A percentile compares a stretch with the other conserved stretches of the same genome.
Conservation (phyloP, 169 alveolate genomes). For the Plasmodium knowlesi region DNA sequence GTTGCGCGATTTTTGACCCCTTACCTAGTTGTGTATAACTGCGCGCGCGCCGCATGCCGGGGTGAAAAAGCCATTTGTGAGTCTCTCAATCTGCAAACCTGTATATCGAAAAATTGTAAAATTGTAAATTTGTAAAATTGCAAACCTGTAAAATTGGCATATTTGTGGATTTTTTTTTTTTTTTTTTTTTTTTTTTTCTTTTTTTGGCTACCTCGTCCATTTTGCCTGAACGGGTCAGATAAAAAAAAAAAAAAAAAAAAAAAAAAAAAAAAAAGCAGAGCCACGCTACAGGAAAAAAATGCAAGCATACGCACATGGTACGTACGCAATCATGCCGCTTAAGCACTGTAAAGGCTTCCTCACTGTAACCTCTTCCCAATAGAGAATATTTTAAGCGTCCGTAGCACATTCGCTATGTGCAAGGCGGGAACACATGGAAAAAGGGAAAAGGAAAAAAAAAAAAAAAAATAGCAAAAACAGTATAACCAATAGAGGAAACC, state of each 20-base stretch:
- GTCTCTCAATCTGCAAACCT: not conserved
- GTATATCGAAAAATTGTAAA: not conserved
- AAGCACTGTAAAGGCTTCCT: not conserved
- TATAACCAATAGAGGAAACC: not conserved
- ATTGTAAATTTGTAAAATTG: not conserved
- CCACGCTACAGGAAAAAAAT: not conserved
- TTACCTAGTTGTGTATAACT: not conserved
- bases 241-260: no score
- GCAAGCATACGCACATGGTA: not conserved
- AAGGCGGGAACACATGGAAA: not conserved
- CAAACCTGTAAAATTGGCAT: not conserved
- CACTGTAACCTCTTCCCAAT: not conserved
- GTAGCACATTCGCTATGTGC: not conserved
- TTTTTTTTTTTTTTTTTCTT: not conserved
- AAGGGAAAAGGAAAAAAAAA: not conserved
- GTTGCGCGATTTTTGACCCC: not conserved
- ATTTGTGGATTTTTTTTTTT: not conserved
- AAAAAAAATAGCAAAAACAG: not conserved
- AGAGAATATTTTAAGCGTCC: not conserved
- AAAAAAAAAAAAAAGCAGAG: no score
- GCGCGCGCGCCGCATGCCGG: not conserved
- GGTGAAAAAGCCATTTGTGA: not conserved
- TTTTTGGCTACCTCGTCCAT: not conserved
- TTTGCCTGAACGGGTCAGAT: slow-evolving; percentile 6
- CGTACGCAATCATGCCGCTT: not conserved